Evolutionary conservation across 768 basidiomycete species (phyloP).

Genomic region (Exsudoporus frostii): DNA sequence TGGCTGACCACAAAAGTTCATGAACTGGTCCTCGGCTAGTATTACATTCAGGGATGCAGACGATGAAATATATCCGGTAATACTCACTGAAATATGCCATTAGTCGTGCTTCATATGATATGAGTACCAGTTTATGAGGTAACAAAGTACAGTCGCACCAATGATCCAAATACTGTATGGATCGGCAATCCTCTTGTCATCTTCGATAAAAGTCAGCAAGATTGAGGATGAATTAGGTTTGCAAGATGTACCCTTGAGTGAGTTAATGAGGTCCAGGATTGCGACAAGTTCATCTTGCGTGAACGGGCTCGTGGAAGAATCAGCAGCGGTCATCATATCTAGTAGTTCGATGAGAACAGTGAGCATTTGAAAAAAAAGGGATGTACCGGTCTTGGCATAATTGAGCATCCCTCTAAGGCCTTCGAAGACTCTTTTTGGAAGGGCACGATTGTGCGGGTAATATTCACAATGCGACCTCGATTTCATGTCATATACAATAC

Average conservation of each 20-base stretch:
- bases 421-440: constrained; percentile 5
- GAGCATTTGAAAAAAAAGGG: background rate
- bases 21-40: constrained; percentile 13
- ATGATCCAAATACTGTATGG: constrained; percentile 10
- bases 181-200: constrained; percentile 1
- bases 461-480: constrained; percentile 19
- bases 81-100: constrained; percentile 14
- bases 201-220: background rate
- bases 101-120: constrained; percentile 5
- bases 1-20: constrained; percentile 12
- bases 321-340: constrained; percentile 17
- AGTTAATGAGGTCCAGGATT: constrained; percentile 13
- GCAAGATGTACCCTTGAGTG: constrained; percentile 5
- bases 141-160: background rate
- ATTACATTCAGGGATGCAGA: background rate
- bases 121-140: background rate
- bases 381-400: constrained; percentile 12
- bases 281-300: constrained; percentile 13
- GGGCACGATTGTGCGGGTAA: constrained; percentile 7
- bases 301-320: constrained; percentile 19
- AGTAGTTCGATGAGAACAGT: background rate
- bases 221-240: background rate
- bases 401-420: constrained; percentile 16
- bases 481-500: background rate
- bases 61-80: background rate